Evolutionary conservation across 257 asterid genomes (phyloP).

Genomic region (Solanum phureja): DNA sequence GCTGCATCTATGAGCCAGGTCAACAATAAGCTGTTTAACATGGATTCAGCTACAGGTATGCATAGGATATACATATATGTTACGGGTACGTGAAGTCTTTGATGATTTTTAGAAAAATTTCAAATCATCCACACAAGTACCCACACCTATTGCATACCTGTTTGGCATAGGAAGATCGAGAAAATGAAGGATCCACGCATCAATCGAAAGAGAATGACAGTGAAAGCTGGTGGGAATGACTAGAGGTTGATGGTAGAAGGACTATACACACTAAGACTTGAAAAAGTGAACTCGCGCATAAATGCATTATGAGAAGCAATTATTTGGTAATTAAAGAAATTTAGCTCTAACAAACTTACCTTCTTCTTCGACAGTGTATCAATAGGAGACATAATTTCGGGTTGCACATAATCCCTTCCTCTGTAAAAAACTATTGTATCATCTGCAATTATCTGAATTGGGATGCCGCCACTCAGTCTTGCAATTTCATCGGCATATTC

Average conservation of each 20-base stretch:
- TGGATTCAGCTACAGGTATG: neutral
- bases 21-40: neutral
- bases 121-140: neutral
- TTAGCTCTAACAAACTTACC: conserved; percentile 27
- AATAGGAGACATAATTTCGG: conserved; percentile 88
- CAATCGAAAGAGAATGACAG: neutral
- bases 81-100: neutral
- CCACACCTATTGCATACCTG: neutral
- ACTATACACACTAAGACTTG: neutral
- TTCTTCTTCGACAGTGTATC: conserved; percentile 82
- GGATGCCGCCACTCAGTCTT: conserved; percentile 83
- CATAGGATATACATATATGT: neutral
- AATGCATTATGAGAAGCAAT: neutral
- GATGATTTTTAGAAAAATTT: neutral
- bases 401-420: conserved; percentile 80
- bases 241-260: neutral
- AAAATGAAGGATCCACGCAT: neutral
- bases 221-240: neutral
- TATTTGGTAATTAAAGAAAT: neutral
- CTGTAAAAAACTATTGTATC: conserved; percentile 76
- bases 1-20: neutral
- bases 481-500: conserved; percentile 71
- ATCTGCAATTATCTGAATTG: conserved; percentile 69
- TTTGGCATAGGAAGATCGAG: neutral
- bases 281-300: neutral